Evolutionary conservation across 2,329 filamentous ascomycete species (phyloP).

Genomic region (Phaeoacremonium minimum): DNA sequence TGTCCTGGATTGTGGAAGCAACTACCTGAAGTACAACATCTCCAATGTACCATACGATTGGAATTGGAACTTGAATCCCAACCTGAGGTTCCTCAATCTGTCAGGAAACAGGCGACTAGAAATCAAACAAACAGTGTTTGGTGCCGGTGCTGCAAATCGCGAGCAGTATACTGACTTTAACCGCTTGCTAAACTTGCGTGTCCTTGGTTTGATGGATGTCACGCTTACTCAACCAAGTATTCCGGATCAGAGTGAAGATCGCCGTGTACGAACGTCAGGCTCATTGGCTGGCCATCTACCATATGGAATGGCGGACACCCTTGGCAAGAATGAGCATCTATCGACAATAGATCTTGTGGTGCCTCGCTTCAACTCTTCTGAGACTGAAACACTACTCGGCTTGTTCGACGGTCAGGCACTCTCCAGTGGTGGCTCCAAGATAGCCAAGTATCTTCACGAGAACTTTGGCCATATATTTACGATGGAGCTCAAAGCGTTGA

Average conservation of each 20-base stretch:
- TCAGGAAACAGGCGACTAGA: constrained; percentile 96
- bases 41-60: constrained; percentile 99
- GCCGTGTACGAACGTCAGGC: constrained; percentile 94
- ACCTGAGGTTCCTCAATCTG: constrained; percentile 89
- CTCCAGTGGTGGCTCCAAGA: constrained; percentile 85
- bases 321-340: constrained; percentile 89
- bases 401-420: constrained; percentile 93
- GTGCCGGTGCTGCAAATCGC: constrained; percentile 48
- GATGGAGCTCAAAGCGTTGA: constrained; percentile 73
- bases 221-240: constrained; percentile 90
- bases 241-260: constrained; percentile 91
- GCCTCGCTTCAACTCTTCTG: constrained; percentile 82
- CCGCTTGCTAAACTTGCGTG: constrained; percentile 74
- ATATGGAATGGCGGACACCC: constrained; percentile 95
- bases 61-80: constrained; percentile 99
- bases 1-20: constrained; percentile 91
- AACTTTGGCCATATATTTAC: constrained; percentile 86
- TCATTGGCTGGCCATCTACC: constrained; percentile 85
- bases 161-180: constrained; percentile 86
- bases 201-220: constrained; percentile 95
- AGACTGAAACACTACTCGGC: constrained; percentile 87
- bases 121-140: constrained; percentile 67
- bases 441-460: constrained; percentile 94
- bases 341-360: constrained; percentile 96
- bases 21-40: constrained; percentile 95